These are phyloP conservation scores for Yamadazyma friedrichii DNA, from an alignment of 1,139 yeast species.

Conservation along the genomic window DNA sequence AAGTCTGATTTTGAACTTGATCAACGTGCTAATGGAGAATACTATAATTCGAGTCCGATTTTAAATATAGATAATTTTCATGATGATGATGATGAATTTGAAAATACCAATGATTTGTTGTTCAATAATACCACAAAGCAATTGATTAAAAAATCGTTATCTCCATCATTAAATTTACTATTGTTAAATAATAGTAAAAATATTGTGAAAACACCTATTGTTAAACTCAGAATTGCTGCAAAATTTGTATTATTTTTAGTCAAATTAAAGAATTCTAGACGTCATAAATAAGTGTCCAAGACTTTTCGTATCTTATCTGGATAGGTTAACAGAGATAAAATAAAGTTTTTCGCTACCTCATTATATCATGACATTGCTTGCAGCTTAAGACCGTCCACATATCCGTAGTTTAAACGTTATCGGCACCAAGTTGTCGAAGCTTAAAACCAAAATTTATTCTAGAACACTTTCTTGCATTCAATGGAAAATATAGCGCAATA, in stretches of 20 bases:
- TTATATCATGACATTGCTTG: too few species aligned
- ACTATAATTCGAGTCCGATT: neutral
- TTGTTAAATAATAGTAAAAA: slow-evolving; percentile 4
- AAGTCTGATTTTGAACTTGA: neutral
- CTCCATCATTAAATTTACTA: slow-evolving; percentile 7
- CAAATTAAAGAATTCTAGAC: slow-evolving; percentile 2
- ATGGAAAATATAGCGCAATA: too few species aligned
- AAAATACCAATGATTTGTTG: slow-evolving; percentile 7
- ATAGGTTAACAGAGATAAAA: too few species aligned
- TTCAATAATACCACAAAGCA: slow-evolving; percentile 9
- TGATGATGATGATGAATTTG: neutral
- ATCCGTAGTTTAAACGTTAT: too few species aligned
- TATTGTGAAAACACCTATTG: slow-evolving; percentile 1
- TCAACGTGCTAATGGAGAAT: neutral
- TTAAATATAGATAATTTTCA: neutral
- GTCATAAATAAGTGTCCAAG: neutral
- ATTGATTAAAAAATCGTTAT: slow-evolving; percentile 3
- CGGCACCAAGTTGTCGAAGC: too few species aligned
- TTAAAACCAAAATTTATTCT: too few species aligned
- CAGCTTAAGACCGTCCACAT: too few species aligned
- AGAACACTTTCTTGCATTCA: too few species aligned
- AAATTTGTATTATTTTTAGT: slow-evolving; percentile 8
- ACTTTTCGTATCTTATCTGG: neutral
- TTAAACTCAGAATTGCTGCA: slow-evolving; percentile 8
- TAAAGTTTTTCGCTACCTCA: too few species aligned